A percentile compares a stretch with the other conserved stretches of the same genome.
Evolutionary conservation across 495 filamentous ascomycete genomes (phyloP).

Genomic region (Parathielavia hyrcaniae): DNA sequence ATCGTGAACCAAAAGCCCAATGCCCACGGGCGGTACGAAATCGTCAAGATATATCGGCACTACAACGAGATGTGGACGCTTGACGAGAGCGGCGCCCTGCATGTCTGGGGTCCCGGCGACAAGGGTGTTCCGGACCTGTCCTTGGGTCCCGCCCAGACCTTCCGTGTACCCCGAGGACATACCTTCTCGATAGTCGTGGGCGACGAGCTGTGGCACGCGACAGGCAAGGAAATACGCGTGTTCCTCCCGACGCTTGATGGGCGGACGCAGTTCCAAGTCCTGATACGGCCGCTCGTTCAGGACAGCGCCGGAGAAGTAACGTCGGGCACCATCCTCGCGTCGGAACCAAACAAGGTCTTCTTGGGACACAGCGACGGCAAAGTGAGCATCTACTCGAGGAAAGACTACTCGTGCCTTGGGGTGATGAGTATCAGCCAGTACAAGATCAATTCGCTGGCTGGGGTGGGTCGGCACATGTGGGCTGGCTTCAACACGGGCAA

Average conservation of each 20-base stretch:
- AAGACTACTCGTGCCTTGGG: conserved; percentile 64
- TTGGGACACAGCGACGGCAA: conserved; percentile 93
- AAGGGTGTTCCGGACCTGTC: conserved; percentile 66
- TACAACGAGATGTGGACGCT: conserved; percentile 89
- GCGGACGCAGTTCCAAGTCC: conserved; percentile 59
- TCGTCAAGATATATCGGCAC: conserved; percentile 81
- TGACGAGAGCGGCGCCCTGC: conserved; percentile 81
- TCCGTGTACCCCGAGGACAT: conserved; percentile 72
- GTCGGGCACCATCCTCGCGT: conserved; percentile 66
- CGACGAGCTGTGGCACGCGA: conserved; percentile 78
- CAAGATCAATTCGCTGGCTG: conserved; percentile 85
- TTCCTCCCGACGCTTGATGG: conserved; percentile 70
- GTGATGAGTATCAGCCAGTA: conserved; percentile 83
- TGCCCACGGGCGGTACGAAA: conserved; percentile 73
- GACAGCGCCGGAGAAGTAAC: conserved; percentile 77
- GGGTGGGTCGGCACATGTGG: conserved; percentile 83
- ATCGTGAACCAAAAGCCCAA: conserved; percentile 57
- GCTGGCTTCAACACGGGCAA: conserved; percentile 93
- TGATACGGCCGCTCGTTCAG: conserved; percentile 59
- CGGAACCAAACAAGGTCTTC: conserved; percentile 73
- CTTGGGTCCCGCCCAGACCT: conserved; percentile 55
- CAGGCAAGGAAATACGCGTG: conserved; percentile 79
- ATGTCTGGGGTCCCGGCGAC: conserved; percentile 80
- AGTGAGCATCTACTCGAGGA: conserved; percentile 78
- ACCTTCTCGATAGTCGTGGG: conserved; percentile 79